Evolutionary conservation across 129 eudicot genomes (phyloP), one percentile per base, ranked within the genome.

Genomic region (Centella asiatica): DNA sequence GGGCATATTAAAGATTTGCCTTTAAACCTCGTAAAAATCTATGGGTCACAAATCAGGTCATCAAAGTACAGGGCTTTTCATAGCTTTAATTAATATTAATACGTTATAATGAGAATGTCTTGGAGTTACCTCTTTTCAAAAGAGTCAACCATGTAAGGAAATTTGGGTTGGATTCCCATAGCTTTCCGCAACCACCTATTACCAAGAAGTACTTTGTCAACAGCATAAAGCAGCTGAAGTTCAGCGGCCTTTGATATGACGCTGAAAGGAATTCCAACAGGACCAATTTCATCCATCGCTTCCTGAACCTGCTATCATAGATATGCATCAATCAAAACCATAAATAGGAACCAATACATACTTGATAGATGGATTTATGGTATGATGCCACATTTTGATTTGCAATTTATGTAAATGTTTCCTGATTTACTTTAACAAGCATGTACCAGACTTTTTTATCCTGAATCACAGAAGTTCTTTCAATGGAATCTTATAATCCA

Each of bases 111-210:
- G 45, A 66, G 31, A 71, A 52, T 36, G 37, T 57, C 11, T 37
- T 23, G 20, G 54, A 10, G 23, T 66, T 90, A 90, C 98, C 92
- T 90, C 71, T 77, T 83, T 73, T 90, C 94, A 64, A 90, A 90
- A 23, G 98, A 83, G 73, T 90, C 98, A n/a, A 90, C 94, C 72
- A 87, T 66, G 50, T 90, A 90, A 0, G 94, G 95, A 64, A 81
- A 81, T 69, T 87, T 90, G 20, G 95, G 98, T 69, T 90, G 98
- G 72, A 90, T 87, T 65, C 98, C 98, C 44, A 88, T 82, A 60
- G 85, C 98, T 71, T 87, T 90, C 31, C 98, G 79, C 76, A 87
- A 53, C 98, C 98, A 90, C 74, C 88, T 77, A 67, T 90, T 90
- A 47, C 98, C 98, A 45, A 90, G 88, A 33, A 90, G 81, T 27